Evolutionary conservation across 1,139 yeast species (phyloP).

Genomic region (Zygosaccharomyces sapae): DNA sequence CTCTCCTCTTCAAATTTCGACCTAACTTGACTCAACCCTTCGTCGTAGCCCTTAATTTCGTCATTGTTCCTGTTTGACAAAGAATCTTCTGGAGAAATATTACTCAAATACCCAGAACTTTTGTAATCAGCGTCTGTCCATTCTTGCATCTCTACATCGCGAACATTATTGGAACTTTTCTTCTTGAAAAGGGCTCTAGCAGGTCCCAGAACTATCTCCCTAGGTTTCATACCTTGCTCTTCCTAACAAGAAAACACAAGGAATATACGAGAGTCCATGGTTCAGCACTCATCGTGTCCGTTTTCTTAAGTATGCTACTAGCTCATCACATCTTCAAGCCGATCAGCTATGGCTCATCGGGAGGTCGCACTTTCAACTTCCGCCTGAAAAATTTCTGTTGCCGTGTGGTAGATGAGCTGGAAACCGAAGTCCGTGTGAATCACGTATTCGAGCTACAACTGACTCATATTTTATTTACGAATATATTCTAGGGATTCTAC

Average conservation of each 20-base stretch:
- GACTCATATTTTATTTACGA: no score
- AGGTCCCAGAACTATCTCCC: background rate
- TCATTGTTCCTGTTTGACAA: slow-evolving; percentile 12
- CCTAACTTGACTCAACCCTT: background rate
- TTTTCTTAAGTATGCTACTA: background rate
- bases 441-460: no score
- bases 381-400: background rate
- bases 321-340: background rate
- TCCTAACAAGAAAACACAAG: no score
- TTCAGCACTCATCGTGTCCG: background rate
- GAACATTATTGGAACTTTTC: background rate
- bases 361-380: background rate
- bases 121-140: slow-evolving; percentile 6
- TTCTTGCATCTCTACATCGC: slow-evolving; percentile 9
- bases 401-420: background rate
- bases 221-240: slow-evolving; percentile 10
- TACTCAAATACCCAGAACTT: slow-evolving; percentile 16
- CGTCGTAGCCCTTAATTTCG: slow-evolving; percentile 3
- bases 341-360: no score
- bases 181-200: slow-evolving; percentile 2
- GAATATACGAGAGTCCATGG: background rate
- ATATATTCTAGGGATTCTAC: no score
- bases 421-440: no score
- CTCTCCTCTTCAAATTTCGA: slow-evolving; percentile 4
- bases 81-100: slow-evolving; percentile 8